Base-by-base conservation (phyloP, 1,284 basidiomycete genomes). In the Ustanciosporium gigantosporum region DNA sequence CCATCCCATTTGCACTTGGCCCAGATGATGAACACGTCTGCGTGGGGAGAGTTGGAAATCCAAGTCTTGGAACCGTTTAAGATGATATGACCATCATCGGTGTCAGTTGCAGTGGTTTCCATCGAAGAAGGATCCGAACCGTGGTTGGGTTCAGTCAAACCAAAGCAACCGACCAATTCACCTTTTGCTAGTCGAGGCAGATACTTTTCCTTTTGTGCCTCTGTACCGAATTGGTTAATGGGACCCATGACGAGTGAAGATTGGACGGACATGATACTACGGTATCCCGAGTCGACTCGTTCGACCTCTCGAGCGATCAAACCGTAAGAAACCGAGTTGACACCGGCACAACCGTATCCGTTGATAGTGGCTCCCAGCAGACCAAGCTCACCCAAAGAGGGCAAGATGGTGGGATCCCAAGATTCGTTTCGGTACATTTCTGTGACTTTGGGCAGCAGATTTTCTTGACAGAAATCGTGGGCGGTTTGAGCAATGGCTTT, bases 201-300 rank as follows among this genome's bases (percentile, higher is more conserved):
- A 74, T 88, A 97, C 75, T 88, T 89, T 70, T 91, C 88, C 81
- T 93, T 94, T 80, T 97, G 91, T 29, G 85, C 86, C 22, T 91
- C 87, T 0, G 86, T 86, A 2, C 94, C 93, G 77, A 94, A 97
- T 71, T 88, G 89, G 79, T 66, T 82, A 76, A 97, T 96, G 3
- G 94, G 91, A 74, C 94, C 90, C 93, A 98, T 98, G n/a, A 94
- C 91, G 25, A 98, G 83, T 5, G 91, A 94, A 0, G 89, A 91
- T 78, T 98, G 94, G 1, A 98, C 94, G 22, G 90, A 93, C 77
- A 93, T 88, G n/a, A 88, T 93, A 5, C 89, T 92, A 25, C 93
- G 87, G 77, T 95, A 97, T 3, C 94, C 94, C 1, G 91, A 95
- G 79, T 98, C 94, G 31, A 98, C 86, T 43, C 90, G 82, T 80